Evolutionary conservation across 192 early-diverging fungal species (phyloP).

Genomic region (Bifiguratus adelaidae): DNA sequence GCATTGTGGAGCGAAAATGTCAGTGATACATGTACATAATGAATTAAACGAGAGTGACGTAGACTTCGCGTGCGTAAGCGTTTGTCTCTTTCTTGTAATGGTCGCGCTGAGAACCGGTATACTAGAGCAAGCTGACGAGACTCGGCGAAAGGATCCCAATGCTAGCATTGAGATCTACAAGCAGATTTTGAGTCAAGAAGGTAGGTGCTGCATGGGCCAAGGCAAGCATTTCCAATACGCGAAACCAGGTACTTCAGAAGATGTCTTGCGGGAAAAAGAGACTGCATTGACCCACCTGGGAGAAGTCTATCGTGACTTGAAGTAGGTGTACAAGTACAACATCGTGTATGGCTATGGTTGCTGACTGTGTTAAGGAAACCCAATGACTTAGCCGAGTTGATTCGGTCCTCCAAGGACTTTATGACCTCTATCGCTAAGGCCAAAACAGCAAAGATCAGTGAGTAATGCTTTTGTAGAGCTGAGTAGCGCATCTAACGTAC

Average conservation of each 20-base stretch:
- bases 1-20: constrained; percentile 81
- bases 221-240: too few relatives aligned
- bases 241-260: constrained; percentile 21
- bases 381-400: constrained; percentile 66
- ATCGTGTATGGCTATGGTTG: constrained; percentile 17
- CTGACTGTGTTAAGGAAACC: constrained; percentile 42
- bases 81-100: too few relatives aligned
- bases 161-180: too few relatives aligned
- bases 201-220: too few relatives aligned
- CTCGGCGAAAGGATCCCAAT: too few relatives aligned
- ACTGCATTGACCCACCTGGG: constrained; percentile 60
- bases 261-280: constrained; percentile 53
- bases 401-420: constrained; percentile 67
- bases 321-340: constrained; percentile 22
- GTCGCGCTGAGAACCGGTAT: too few relatives aligned
- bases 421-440: constrained; percentile 86
- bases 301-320: constrained; percentile 56
- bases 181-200: too few relatives aligned
- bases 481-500: background rate
- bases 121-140: too few relatives aligned
- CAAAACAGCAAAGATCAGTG: constrained; percentile 92
- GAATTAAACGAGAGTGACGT: too few relatives aligned
- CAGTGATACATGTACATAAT: too few relatives aligned
- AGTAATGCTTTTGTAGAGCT: constrained; percentile 3
- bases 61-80: too few relatives aligned